phyloP scores from a whole-genome alignment of 2,329 filamentous ascomycete species.

The Zopfia rhizophila region DNA sequence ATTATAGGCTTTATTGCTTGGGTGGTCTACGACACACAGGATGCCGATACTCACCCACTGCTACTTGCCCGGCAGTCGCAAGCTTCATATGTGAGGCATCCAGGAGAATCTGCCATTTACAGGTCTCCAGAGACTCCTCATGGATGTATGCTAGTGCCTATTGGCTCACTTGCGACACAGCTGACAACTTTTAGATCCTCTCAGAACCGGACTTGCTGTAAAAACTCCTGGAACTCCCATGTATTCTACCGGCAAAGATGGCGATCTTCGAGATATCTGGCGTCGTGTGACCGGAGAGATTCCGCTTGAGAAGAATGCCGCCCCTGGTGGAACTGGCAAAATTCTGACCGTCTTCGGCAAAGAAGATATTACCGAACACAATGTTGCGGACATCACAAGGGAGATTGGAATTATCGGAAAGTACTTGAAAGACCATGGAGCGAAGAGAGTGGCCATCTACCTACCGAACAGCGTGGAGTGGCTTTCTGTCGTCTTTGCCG shows the following conservation, averaged over 20 bases:
- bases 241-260: slow-evolving; percentile 85
- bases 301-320: slow-evolving; percentile 69
- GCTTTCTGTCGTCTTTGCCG: slow-evolving; percentile 81
- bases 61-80: slow-evolving; percentile 86
- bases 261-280: slow-evolving; percentile 94
- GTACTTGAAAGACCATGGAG: slow-evolving; percentile 74
- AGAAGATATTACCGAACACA: slow-evolving; percentile 78
- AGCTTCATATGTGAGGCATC: slow-evolving; percentile 80
- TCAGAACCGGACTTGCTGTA: slow-evolving; percentile 67
- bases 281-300: slow-evolving; percentile 74
- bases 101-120: slow-evolving; percentile 86
- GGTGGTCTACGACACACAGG: slow-evolving; percentile 74
- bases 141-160: slow-evolving; percentile 62
- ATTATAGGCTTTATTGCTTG: slow-evolving; percentile 76
- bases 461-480: slow-evolving; percentile 94
- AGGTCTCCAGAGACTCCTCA: slow-evolving; percentile 86
- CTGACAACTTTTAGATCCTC: slow-evolving; percentile 45
- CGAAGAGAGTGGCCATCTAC: slow-evolving; percentile 84
- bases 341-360: slow-evolving; percentile 83
- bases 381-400: slow-evolving; percentile 75
- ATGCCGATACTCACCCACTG: slow-evolving; percentile 92
- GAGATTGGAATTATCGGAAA: slow-evolving; percentile 89
- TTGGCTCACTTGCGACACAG: background rate
- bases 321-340: slow-evolving; percentile 71
- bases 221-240: slow-evolving; percentile 82